phyloP scores from a whole-genome alignment of 1,284 basidiomycete genomes.

The Ceratorhiza oryzae-sativae region DNA sequence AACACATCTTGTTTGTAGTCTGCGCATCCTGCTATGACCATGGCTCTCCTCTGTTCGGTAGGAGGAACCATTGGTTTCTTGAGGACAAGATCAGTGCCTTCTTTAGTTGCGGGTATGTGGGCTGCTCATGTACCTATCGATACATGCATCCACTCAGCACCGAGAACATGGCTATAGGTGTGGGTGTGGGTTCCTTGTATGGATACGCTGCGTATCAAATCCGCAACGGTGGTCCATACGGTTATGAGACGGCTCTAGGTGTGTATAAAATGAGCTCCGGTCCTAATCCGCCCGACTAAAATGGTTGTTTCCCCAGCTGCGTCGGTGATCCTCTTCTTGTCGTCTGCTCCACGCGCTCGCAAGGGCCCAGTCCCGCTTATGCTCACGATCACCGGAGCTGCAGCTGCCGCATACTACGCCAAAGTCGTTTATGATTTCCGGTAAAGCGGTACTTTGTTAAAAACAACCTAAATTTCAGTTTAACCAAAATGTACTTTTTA shows the following conservation, averaged over 20 bases:
- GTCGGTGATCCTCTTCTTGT: constrained; percentile 77
- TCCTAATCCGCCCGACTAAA: too few relatives aligned
- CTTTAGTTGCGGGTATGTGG: constrained; percentile 76
- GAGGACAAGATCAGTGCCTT: constrained; percentile 66
- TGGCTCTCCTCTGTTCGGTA: constrained; percentile 78
- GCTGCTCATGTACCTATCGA: not conserved
- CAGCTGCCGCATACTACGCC: constrained; percentile 74
- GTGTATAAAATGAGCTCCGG: too few relatives aligned
- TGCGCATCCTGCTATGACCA: constrained; percentile 79
- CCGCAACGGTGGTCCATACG: constrained; percentile 70
- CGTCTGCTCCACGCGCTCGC: constrained; percentile 73
- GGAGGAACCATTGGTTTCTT: constrained; percentile 67
- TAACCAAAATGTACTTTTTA: not conserved
- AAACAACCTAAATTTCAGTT: not conserved
- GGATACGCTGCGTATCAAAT: constrained; percentile 78
- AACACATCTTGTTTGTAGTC: constrained; percentile 58
- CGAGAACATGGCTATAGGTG: not conserved
- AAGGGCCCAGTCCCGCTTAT: constrained; percentile 81
- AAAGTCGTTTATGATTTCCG: constrained; percentile 61
- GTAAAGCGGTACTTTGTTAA: not conserved
- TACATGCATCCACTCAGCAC: not conserved
- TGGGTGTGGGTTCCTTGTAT: constrained; percentile 74
- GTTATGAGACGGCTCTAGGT: constrained; percentile 79
- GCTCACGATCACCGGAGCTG: constrained; percentile 68
- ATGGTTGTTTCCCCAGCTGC: constrained; percentile 69